Evolutionary conservation across 2,329 filamentous ascomycete species (phyloP).

Genomic region (Rhinocladiella mackenziei): DNA sequence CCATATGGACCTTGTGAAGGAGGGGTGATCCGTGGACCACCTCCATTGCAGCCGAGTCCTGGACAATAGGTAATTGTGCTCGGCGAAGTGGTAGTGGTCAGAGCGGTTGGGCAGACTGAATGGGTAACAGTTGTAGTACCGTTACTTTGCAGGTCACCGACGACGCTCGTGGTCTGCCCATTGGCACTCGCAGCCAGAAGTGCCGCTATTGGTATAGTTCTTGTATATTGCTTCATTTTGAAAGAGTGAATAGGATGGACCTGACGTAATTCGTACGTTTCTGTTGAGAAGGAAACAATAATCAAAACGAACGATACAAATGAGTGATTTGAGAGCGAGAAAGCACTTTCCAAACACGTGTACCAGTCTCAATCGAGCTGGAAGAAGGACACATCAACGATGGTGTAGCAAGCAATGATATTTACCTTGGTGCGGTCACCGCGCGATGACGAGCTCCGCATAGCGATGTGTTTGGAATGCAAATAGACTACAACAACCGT

Average conservation of each 20-base stretch:
- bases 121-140: constrained; percentile 23
- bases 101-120: constrained; percentile 27
- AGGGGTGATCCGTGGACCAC: constrained; percentile 21
- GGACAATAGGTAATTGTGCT: constrained; percentile 28
- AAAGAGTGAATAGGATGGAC: too few species aligned
- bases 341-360: constrained; percentile 23
- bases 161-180: constrained; percentile 26
- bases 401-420: constrained; percentile 17
- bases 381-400: constrained; percentile 11
- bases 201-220: constrained; percentile 19
- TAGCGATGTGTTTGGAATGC: constrained; percentile 22
- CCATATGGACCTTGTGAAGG: constrained; percentile 9
- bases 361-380: constrained; percentile 19
- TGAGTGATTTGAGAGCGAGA: constrained; percentile 19
- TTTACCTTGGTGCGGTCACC: constrained; percentile 21
- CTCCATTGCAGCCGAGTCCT: constrained; percentile 19
- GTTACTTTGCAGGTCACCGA: constrained; percentile 19
- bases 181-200: constrained; percentile 22
- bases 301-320: constrained; percentile 15
- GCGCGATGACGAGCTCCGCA: constrained; percentile 17
- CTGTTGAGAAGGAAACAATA: constrained; percentile 4
- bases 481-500: constrained; percentile 20
- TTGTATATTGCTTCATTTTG: constrained; percentile 21
- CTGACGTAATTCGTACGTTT: too few species aligned
- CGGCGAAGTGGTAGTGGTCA: constrained; percentile 27